Evolutionary conservation across 768 basidiomycete genomes (phyloP).

Genomic region (Suillus fuscotomentosus): DNA sequence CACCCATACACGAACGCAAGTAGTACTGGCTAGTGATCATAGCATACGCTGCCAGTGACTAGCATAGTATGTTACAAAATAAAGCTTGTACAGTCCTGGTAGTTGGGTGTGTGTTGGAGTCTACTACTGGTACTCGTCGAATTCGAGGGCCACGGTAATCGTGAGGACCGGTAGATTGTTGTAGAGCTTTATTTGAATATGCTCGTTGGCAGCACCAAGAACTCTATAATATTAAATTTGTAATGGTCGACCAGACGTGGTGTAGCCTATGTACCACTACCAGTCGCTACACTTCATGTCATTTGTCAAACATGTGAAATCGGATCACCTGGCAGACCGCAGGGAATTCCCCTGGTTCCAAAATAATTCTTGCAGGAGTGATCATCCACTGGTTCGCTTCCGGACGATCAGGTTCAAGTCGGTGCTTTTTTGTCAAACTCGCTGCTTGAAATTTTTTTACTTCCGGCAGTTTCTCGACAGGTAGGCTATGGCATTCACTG

Average conservation of each 20-base stretch:
- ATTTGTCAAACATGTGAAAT: neutral
- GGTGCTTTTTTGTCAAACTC: neutral
- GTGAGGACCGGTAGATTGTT: neutral
- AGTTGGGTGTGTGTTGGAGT: neutral
- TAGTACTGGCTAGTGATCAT: neutral
- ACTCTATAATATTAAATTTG: neutral
- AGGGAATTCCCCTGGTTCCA: neutral
- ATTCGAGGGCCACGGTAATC: neutral
- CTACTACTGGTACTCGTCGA: neutral
- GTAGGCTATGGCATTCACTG: neutral
- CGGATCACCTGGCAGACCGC: neutral
- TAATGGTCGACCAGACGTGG: neutral
- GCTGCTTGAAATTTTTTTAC: neutral
- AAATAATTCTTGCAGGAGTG: neutral
- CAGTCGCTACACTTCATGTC: neutral
- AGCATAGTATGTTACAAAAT: neutral
- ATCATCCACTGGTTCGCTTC: neutral
- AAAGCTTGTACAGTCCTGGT: neutral
- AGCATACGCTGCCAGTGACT: neutral
- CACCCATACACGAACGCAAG: neutral
- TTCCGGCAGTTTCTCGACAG: slow-evolving; percentile 5
- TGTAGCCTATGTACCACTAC: neutral
- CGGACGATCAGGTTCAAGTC: neutral
- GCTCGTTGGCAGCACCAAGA: neutral
- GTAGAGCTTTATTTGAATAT: neutral